Evolutionary conservation across 768 basidiomycete species (phyloP), one percentile per base, ranked within the genome.

Genomic region (Kwoniella botswanensis): DNA sequence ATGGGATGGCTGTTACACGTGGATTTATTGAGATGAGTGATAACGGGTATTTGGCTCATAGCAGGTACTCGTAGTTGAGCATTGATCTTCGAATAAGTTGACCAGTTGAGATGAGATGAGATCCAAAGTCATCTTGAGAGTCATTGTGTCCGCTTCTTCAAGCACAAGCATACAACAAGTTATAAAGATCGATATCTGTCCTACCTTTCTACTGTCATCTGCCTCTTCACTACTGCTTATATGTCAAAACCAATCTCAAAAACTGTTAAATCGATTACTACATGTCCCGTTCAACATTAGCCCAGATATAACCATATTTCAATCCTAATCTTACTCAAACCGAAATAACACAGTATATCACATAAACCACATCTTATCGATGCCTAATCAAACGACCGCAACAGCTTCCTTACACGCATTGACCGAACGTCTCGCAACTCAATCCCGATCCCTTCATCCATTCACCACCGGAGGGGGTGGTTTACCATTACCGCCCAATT

Each of bases 341-440:
- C 44, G 54, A 21, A 50, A 53, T 12, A 63, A 21, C 60, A 43
- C 13, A 35, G 24, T 24, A 35, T n/a, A 17, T 22, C 22, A 61
- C 11, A 42, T 43, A 13, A 50, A 13, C 46, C 12, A 50, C 6
- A 50, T 18, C 57, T n/a, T 2, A n/a, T 61, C 69, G 42, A 68
- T 69, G 64, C 61, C 76, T 63, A 71, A 71, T 67, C 52, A 63
- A 41, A 63, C 73, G 50, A 55, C 75, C 63, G 63, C 68, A 65
- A 58, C 70, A 65, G 79, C 79, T 18, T 78, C 77, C 26, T 70
- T 80, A 12, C 79, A 80, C 65, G 77, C 75, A 18, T 59, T 80
- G 43, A 80, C 79, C 29, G 77, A 80, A 68, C 73, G 79, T 21
- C 74, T 80, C 9, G 79, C 79, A 4, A 75, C 79, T 1, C 79